Evolutionary conservation across 2,329 filamentous ascomycete genomes (phyloP).

Genomic region (Phyllosticta ampelicida): DNA sequence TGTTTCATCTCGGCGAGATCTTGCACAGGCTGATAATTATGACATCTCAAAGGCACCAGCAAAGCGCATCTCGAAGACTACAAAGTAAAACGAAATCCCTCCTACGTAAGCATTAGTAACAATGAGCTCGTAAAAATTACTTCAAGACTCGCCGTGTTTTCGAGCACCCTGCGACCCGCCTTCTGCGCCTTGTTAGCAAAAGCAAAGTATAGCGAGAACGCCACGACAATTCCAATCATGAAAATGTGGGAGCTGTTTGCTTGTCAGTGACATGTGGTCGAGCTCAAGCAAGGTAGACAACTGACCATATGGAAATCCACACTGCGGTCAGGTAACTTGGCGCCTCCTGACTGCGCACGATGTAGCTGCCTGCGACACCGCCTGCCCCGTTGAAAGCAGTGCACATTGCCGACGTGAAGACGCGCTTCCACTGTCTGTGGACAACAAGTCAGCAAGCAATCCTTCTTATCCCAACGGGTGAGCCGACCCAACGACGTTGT

Average conservation of each 20-base stretch:
- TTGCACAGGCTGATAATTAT: no score
- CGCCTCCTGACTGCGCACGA: conserved; percentile 50
- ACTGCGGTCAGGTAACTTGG: conserved; percentile 55
- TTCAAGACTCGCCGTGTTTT: conserved; percentile 28
- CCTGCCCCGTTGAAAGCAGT: conserved; percentile 53
- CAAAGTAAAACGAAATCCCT: conserved; percentile 37
- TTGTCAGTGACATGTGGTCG: not conserved
- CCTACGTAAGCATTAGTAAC: conserved; percentile 15
- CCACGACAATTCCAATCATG: conserved; percentile 43
- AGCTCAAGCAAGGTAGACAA: not conserved
- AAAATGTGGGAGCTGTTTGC: conserved; percentile 42
- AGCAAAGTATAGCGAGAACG: conserved; percentile 46
- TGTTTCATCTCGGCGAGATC: no score
- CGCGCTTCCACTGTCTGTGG: conserved; percentile 51
- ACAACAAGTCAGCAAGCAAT: conserved; percentile 15
- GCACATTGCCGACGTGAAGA: conserved; percentile 49
- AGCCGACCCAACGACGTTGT: conserved; percentile 43
- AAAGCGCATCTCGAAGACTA: conserved; percentile 19
- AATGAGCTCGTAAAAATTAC: not conserved
- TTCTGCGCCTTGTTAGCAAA: conserved; percentile 39
- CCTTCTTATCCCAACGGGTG: not conserved
- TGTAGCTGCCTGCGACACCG: conserved; percentile 55
- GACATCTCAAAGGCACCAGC: no score
- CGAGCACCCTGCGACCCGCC: conserved; percentile 39
- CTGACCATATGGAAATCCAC: conserved; percentile 52